Percentiles rank a stretch among this genome's conserved stretches.
phyloP scores from a whole-genome alignment of 148 eudicot species.

The Arctostaphylos glauca region DNA sequence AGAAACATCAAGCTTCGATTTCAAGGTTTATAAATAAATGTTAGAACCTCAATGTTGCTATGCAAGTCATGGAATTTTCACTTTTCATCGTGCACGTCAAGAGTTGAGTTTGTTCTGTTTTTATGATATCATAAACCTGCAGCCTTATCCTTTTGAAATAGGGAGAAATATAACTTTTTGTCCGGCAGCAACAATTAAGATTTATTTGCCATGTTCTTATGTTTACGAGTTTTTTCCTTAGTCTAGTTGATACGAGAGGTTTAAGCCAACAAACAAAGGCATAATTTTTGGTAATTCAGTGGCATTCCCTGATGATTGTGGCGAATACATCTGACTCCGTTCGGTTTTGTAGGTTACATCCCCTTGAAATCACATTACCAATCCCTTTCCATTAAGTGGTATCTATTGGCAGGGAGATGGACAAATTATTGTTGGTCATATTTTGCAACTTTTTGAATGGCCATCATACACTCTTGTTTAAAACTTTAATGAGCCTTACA shows the following conservation, averaged over 20 bases:
- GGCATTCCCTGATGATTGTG: neutral
- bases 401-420: neutral
- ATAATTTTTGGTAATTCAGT: neutral
- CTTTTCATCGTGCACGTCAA: neutral
- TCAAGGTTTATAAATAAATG: neutral
- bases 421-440: neutral
- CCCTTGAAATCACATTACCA: neutral
- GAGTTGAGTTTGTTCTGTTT: too few species aligned
- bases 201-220: neutral
- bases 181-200: neutral
- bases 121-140: neutral
- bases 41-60: neutral
- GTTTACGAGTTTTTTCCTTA: neutral
- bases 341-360: neutral
- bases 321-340: neutral
- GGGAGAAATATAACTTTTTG: neutral
- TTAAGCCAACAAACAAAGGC: neutral
- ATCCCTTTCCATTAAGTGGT: neutral
- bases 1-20: conserved; percentile 1
- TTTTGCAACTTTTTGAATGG: neutral
- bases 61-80: neutral
- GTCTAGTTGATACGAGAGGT: neutral
- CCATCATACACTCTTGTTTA: neutral
- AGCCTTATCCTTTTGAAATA: neutral
- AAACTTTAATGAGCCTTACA: neutral